Evolutionary conservation across 2,329 filamentous ascomycete species (phyloP), one percentile per base, ranked within the genome.

Genomic region (Cladobotryum mycophilum): DNA sequence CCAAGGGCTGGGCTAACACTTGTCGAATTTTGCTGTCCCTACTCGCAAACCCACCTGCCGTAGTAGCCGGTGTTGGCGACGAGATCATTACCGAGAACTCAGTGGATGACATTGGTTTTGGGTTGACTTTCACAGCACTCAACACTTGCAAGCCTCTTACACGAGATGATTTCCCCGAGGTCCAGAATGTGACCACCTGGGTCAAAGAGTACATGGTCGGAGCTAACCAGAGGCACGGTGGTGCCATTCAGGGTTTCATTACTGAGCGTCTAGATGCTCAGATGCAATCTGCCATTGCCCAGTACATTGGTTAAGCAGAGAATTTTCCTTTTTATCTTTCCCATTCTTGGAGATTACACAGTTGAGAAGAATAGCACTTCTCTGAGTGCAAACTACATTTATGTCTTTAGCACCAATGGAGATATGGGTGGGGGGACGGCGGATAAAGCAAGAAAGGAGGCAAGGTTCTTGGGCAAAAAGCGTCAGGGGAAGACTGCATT

Each of bases 81-180:
- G 89, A 95, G 58, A 73, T 88, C 46, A 85, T 95, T 56, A 81
- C 83, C 11, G 93, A 97, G 65, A 85, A 89, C 3, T 92, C 97
- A 61, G 88, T 96, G 22, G 93, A 99, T 61, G 93, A 99, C 66
- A 84, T 96, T 58, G 86, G 89, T 25, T 99, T 99, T 63, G 93
- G 93, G 22, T 84, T 96, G 57, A 92, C 90, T 8, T 99, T 95
- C 70, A 97, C 93, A 1, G 85, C 88, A 33, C 79, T 99, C 55
- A 95, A 92, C 72, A 96, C 92, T 0, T 93, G 92, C 73, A 89
- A 86, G 66, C 84, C 84, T 53, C 74, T 81, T 4, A 72, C 80
- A 1, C 78, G 77, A 47, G 93, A 97, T 65, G 86, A 91, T 17
- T 97, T 90, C 75, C 86, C 91, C 1, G 87, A 96, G 54, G 83